Evolutionary conservation across 2,329 filamentous ascomycete species (phyloP).

Genomic region (Arachnomyces sp.): DNA sequence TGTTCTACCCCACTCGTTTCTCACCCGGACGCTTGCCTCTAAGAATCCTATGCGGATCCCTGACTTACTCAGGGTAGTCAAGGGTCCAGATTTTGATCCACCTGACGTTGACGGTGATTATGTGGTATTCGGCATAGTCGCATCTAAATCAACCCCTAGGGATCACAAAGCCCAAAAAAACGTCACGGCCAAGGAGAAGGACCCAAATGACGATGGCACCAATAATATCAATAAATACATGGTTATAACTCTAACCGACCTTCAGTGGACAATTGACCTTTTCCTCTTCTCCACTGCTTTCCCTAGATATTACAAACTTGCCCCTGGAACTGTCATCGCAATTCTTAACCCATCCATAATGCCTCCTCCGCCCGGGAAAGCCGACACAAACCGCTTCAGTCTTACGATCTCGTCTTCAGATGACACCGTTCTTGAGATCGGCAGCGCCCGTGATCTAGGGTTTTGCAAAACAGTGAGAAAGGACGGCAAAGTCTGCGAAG

Average conservation of each 20-base stretch:
- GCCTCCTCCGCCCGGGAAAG: conserved; percentile 68
- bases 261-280: conserved; percentile 84
- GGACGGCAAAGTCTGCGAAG: conserved; percentile 70
- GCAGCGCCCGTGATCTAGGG: conserved; percentile 73
- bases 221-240: conserved; percentile 70
- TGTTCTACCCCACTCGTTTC: conserved; percentile 70
- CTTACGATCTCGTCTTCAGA: conserved; percentile 77
- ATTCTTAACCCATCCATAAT: conserved; percentile 88
- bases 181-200: conserved; percentile 29
- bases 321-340: conserved; percentile 80
- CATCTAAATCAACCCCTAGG: conserved; percentile 77
- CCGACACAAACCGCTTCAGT: conserved; percentile 76
- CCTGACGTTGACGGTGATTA: conserved; percentile 81
- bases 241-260: conserved; percentile 77
- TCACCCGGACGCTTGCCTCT: conserved; percentile 68
- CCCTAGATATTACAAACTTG: conserved; percentile 88
- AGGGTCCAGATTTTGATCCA: conserved; percentile 71
- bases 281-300: conserved; percentile 90
- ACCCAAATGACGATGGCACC: conserved; percentile 47
- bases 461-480: conserved; percentile 81
- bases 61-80: conserved; percentile 72
- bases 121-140: conserved; percentile 80
- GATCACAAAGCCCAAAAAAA: conserved; percentile 44
- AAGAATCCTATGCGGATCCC: conserved; percentile 74
- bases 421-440: conserved; percentile 85